Evolutionary conservation across 768 basidiomycete genomes (phyloP).

Genomic region (Suillus ampliporus): DNA sequence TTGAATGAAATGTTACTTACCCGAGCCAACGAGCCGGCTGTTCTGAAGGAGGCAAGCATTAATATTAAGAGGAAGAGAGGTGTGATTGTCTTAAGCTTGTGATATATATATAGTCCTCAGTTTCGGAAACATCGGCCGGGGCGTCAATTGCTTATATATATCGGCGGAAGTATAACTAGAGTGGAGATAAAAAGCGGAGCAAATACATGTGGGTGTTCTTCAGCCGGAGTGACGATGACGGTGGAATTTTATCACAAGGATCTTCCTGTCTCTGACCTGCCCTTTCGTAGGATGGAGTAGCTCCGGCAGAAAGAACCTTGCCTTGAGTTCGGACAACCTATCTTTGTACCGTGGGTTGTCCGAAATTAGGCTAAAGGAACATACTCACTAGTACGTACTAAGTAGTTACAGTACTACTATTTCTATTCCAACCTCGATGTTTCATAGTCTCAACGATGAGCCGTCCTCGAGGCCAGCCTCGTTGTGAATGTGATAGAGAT

Average conservation of each 20-base stretch:
- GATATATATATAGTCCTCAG: constrained; percentile 10
- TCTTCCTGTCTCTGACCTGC: constrained; percentile 79
- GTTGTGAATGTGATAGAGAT: background rate
- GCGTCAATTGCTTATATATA: constrained; percentile 31
- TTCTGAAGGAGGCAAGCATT: constrained; percentile 75
- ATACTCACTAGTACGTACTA: constrained; percentile 33
- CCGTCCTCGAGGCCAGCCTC: constrained; percentile 31
- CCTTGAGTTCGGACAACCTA: constrained; percentile 82
- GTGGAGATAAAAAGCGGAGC: constrained; percentile 8
- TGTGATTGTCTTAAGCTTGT: constrained; percentile 8
- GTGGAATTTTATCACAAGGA: constrained; percentile 44
- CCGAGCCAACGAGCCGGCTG: constrained; percentile 66
- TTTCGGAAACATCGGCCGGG: constrained; percentile 24
- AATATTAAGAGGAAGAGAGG: constrained; percentile 21
- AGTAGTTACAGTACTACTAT: background rate
- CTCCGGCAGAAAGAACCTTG: constrained; percentile 74
- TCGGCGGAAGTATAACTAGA: constrained; percentile 45
- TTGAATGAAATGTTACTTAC: constrained; percentile 41
- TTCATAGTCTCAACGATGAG: constrained; percentile 4
- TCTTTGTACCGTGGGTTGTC: constrained; percentile 53
- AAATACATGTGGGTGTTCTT: constrained; percentile 19
- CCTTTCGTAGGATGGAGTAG: constrained; percentile 44
- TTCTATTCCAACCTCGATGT: background rate
- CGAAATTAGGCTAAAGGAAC: constrained; percentile 85
- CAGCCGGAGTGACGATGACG: constrained; percentile 84